Conservation (phyloP, 1,284 basidiomycete species). For the Meripilus lineatus region DNA sequence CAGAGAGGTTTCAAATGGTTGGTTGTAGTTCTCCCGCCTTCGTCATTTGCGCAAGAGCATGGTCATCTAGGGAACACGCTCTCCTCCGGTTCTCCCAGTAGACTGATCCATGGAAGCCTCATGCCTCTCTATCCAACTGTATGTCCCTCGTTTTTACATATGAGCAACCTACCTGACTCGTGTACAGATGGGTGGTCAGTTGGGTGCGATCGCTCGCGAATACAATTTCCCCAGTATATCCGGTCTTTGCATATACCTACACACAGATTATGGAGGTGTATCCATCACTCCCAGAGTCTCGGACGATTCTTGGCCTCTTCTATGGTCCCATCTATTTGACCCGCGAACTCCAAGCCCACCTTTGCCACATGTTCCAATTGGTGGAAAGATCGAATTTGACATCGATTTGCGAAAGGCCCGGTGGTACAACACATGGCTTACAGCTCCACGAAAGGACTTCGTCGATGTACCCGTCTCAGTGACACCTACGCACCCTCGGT, state of each 20-base stretch:
- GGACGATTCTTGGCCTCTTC: slow-evolving; percentile 69
- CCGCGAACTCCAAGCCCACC: slow-evolving; percentile 32
- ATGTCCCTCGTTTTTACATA: slow-evolving; percentile 22
- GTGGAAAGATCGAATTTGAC: slow-evolving; percentile 74
- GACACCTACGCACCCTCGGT: slow-evolving; percentile 34
- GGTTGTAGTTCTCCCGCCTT: slow-evolving; percentile 64
- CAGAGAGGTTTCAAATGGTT: slow-evolving; percentile 51
- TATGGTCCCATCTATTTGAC: slow-evolving; percentile 66
- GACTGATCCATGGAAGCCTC: slow-evolving; percentile 62
- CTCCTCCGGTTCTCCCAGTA: slow-evolving; percentile 52
- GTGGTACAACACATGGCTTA: slow-evolving; percentile 70
- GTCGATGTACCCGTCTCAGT: slow-evolving; percentile 39
- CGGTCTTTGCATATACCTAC: slow-evolving; percentile 70
- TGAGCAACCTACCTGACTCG: neutral
- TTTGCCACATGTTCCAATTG: slow-evolving; percentile 47
- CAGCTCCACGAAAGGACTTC: slow-evolving; percentile 41
- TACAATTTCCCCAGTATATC: slow-evolving; percentile 73
- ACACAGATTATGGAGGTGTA: slow-evolving; percentile 50
- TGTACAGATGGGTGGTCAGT: slow-evolving; percentile 63
- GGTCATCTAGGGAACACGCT: slow-evolving; percentile 56
- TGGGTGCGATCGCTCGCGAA: slow-evolving; percentile 72
- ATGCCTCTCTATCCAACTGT: slow-evolving; percentile 76
- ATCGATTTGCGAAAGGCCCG: slow-evolving; percentile 65
- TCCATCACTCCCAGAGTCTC: slow-evolving; percentile 64
- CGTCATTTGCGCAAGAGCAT: slow-evolving; percentile 53